Evolutionary conservation across 129 eudicot species (phyloP), one percentile per base, ranked within the genome.

Genomic region (Artemisia annua): DNA sequence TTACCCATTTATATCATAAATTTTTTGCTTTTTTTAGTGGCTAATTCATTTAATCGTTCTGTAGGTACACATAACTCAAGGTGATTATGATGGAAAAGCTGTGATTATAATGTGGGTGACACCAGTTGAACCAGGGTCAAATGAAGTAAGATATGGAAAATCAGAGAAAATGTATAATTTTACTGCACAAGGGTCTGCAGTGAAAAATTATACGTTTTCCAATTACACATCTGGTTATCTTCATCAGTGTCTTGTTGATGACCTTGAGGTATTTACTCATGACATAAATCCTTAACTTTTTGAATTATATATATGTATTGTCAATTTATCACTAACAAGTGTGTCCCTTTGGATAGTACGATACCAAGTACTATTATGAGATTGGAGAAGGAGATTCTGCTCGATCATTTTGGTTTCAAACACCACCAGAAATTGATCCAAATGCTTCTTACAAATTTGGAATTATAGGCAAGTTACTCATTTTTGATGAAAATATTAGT

Each of bases 21-120:
- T n/a, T n/a, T n/a, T n/a, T n/a, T n/a, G 28, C 49, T 5, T 71
- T 17, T 1, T 43, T 13, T 10, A 20, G 63, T 14, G 32, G 13
- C n/a, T 66, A 64, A 46, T 46, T 9, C 24, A 52, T 70, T 18
- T 64, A n/a, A 39, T 71, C 44, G 3, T 26, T 46, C 26, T 83
- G 70, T 69, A 95, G 99, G 99, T 95, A 61, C 99, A 88, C 75
- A 91, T 95, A 26, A 95, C 97, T 52, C 99, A 95, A 84, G 99
- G 99, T 56, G 99, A 95, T 84, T 95, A 95, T 80, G 91, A 90
- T 71, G 99, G 96, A 60, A 91, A 87, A 80, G 97, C 94, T 80
- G 88, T 91, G 49, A 90, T 95, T 22, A 71, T 95, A 52, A 85
- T 87, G 66, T 95, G 99, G 99, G 95, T 95, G 43, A 90, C 99